phyloP scores from a whole-genome alignment of 371 early-diverging fungal genomes.

The Phascolomyces articulosus region DNA sequence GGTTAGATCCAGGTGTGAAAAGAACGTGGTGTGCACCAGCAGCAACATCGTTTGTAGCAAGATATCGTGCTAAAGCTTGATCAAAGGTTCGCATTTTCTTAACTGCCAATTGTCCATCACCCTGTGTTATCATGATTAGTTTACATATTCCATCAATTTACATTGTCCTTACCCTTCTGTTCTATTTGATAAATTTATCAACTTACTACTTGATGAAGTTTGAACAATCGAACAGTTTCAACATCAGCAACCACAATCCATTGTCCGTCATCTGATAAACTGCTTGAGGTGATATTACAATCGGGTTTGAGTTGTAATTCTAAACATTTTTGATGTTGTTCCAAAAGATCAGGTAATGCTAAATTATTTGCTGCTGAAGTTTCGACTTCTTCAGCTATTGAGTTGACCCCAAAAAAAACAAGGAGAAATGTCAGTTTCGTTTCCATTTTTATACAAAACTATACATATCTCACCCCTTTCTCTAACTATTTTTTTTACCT shows the following conservation, averaged over 20 bases:
- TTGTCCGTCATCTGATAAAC: conserved; percentile 82
- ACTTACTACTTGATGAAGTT: conserved; percentile 57
- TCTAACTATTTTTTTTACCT: conserved; percentile 17
- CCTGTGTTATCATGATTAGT: conserved; percentile 20
- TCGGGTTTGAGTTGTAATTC: conserved; percentile 66
- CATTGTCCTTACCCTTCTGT: neutral
- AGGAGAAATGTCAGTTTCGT: neutral
- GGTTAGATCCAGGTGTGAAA: conserved; percentile 75
- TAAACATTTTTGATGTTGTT: conserved; percentile 65
- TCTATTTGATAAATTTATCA: neutral
- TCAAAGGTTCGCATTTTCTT: conserved; percentile 58
- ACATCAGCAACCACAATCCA: conserved; percentile 88
- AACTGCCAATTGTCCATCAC: conserved; percentile 44
- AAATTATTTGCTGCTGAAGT: neutral
- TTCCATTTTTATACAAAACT: too few relatives aligned
- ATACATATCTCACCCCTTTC: neutral
- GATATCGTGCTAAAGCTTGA: conserved; percentile 34
- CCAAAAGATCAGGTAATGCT: conserved; percentile 35
- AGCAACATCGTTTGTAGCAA: conserved; percentile 30
- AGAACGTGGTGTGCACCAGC: conserved; percentile 62
- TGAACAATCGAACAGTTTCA: conserved; percentile 73
- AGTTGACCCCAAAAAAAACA: neutral
- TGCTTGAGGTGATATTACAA: conserved; percentile 69
- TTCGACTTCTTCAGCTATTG: conserved; percentile 21
- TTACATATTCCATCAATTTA: conserved; percentile 5